phyloP scores from a whole-genome alignment of 371 early-diverging fungal genomes.

The Mucor irregularis region DNA sequence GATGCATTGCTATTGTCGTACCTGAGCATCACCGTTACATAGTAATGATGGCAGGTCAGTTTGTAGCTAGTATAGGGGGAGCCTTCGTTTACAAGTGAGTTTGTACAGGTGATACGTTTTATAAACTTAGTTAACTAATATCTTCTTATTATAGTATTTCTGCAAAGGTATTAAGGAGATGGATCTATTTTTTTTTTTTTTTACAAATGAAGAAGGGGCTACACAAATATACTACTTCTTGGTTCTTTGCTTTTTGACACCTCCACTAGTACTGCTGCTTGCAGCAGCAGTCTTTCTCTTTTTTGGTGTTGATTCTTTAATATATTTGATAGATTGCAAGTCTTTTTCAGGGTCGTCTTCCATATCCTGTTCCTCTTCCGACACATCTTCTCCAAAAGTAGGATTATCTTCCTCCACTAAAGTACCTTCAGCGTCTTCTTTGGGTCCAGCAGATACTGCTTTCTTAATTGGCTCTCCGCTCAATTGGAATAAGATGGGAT shows the following conservation, averaged over 20 bases:
- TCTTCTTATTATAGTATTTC: no score
- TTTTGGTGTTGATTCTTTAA: slow-evolving; percentile 10
- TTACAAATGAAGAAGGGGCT: no score
- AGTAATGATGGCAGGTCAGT: slow-evolving; percentile 19
- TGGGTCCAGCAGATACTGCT: slow-evolving; percentile 31
- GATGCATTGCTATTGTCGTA: slow-evolving; percentile 17
- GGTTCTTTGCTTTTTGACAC: no score
- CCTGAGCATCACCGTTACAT: slow-evolving; percentile 16
- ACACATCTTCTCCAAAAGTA: slow-evolving; percentile 49
- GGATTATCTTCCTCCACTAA: slow-evolving; percentile 68
- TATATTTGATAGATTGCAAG: slow-evolving; percentile 9
- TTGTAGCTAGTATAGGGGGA: slow-evolving; percentile 20
- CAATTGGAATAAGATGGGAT: slow-evolving; percentile 71
- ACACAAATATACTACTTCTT: no score
- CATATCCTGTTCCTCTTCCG: slow-evolving; percentile 21
- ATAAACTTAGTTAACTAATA: no score
- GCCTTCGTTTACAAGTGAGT: slow-evolving; percentile 27
- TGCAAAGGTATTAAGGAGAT: no score
- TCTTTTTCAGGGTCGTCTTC: slow-evolving; percentile 2
- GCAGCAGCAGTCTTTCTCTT: slow-evolving; percentile 7
- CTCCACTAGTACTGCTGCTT: no score
- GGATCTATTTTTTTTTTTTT: no score
- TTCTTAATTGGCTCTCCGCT: slow-evolving; percentile 40
- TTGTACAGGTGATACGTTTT: no score
- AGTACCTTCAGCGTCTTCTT: slow-evolving; percentile 65